Percentiles rank a stretch among this genome's conserved stretches.
Conservation (phyloP, 345 rosid genomes). For the Tarenaya hassleriana region DNA sequence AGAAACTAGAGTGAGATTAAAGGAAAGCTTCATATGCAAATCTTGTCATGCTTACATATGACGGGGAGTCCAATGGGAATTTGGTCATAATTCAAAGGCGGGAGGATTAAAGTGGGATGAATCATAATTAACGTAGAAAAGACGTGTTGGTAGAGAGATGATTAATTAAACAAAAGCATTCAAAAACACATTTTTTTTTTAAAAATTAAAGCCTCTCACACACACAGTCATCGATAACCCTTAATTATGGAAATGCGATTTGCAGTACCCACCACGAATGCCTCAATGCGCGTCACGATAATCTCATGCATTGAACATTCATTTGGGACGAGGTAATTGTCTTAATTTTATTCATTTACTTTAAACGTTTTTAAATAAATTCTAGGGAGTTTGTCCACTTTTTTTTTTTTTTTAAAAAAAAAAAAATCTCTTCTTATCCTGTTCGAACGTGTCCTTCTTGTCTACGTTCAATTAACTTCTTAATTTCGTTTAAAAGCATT, state of each 20-base stretch:
- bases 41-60: conserved; percentile 13
- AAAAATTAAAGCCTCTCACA: background rate
- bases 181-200: background rate
- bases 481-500: no score
- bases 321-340: conserved; percentile 10
- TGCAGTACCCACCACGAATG: conserved; percentile 18
- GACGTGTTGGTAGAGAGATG: conserved; percentile 3
- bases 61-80: background rate
- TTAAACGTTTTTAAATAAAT: background rate
- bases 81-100: background rate
- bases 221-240: conserved; percentile 14
- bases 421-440: conserved; percentile 25
- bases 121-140: conserved; percentile 2
- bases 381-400: background rate
- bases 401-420: conserved; percentile 21
- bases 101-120: background rate
- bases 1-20: no score
- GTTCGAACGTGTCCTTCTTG: conserved; percentile 24
- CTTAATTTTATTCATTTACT: background rate
- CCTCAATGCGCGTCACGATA: conserved; percentile 34
- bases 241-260: conserved; percentile 16
- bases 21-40: no score
- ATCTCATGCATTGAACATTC: conserved; percentile 43
- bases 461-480: conserved; percentile 29
- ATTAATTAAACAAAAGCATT: conserved; percentile 18